Evolutionary conservation across 208 protist species (phyloP).

Genomic region (Crithidia brevicula): DNA sequence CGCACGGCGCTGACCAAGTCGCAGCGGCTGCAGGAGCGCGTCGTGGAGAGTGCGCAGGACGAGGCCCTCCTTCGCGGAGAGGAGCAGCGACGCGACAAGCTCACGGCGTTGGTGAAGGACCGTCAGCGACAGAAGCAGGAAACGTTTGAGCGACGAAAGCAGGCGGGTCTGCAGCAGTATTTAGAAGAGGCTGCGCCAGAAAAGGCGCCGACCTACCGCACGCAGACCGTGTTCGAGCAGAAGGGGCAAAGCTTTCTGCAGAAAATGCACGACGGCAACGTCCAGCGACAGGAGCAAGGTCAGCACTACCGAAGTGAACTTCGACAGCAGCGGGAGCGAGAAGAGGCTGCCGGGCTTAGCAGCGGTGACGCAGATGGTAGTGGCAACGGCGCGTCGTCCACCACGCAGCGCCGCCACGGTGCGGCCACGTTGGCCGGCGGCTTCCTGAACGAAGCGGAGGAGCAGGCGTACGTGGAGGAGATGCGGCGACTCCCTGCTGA

Average conservation of each 20-base stretch:
- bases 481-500: constrained; percentile 63
- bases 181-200: constrained; percentile 15
- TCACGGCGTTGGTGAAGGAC: constrained; percentile 42
- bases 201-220: constrained; percentile 53
- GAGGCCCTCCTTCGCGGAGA: constrained; percentile 38
- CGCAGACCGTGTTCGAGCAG: constrained; percentile 71
- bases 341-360: too few species aligned
- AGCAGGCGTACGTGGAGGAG: constrained; percentile 59
- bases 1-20: constrained; percentile 45
- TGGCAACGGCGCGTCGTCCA: background rate
- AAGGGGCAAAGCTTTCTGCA: constrained; percentile 62
- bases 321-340: constrained; percentile 10
- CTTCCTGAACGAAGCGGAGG: constrained; percentile 70
- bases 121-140: constrained; percentile 45
- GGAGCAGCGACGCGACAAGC: constrained; percentile 40
- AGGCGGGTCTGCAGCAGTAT: constrained; percentile 38
- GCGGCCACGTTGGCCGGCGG: constrained; percentile 56
- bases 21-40: constrained; percentile 50
- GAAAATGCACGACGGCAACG: constrained; percentile 39
- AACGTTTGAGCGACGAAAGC: constrained; percentile 59
- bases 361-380: background rate
- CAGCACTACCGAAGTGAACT: constrained; percentile 19
- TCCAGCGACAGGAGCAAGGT: constrained; percentile 16
- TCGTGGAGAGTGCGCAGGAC: constrained; percentile 33
- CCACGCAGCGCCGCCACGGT: constrained; percentile 5